Conservation (phyloP, 2,329 filamentous ascomycete genomes). For the Fonsecaea pedrosoi region DNA sequence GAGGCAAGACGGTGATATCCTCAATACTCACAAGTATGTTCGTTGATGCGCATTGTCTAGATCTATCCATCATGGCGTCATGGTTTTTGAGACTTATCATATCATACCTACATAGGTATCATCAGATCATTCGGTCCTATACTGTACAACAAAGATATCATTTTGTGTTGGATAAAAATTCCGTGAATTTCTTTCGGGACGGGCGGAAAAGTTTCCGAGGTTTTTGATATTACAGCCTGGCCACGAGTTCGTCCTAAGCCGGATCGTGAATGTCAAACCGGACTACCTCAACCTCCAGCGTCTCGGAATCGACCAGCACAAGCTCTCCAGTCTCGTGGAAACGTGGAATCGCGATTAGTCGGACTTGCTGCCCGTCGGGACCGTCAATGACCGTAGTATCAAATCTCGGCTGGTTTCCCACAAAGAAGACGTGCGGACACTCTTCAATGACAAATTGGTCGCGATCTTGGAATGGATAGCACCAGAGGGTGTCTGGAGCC, state of each 20-base stretch:
- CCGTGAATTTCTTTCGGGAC: neutral
- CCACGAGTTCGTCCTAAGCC: conserved; percentile 11
- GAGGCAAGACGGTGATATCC: neutral
- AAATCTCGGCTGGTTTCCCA: conserved; percentile 82
- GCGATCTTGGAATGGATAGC: conserved; percentile 92
- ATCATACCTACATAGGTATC: too few species aligned
- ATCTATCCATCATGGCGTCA: conserved; percentile 22
- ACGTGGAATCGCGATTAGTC: conserved; percentile 81
- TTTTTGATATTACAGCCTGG: neutral
- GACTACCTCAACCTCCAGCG: conserved; percentile 76
- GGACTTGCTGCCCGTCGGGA: conserved; percentile 70
- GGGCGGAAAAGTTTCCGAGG: conserved; percentile 14
- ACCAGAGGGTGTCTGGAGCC: conserved; percentile 95
- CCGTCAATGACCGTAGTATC: conserved; percentile 72
- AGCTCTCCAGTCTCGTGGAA: conserved; percentile 81
- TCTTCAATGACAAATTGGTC: conserved; percentile 87
- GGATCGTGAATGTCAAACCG: conserved; percentile 58
- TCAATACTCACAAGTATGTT: conserved; percentile 43
- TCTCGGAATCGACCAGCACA: conserved; percentile 84
- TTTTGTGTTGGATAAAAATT: neutral
- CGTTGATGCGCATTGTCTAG: conserved; percentile 45
- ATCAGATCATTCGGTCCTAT: neutral
- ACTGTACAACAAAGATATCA: neutral
- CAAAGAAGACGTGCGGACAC: conserved; percentile 91
- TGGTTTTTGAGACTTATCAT: neutral